Base-by-base conservation (phyloP, 441 rosid species). In the Rhodomyrtus psidioides region DNA sequence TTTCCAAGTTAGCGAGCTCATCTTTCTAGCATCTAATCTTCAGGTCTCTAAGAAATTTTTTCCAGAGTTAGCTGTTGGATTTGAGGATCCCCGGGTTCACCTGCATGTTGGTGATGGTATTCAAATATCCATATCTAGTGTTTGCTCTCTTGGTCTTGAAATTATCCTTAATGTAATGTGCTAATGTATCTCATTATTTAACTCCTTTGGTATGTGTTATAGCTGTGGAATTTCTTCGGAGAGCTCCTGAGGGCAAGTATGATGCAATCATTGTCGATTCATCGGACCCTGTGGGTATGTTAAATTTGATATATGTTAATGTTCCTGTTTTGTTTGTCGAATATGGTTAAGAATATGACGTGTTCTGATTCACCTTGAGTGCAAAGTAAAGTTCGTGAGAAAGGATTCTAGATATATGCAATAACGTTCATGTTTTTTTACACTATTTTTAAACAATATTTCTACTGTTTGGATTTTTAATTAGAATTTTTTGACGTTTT, bases 51-150 rank as follows among this genome's bases (percentile, higher is more conserved):
- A 91, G 91, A 92, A 92, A 89, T 94, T 87, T 88, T 97, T 97
- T 87, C 98, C 99, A 2, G 93, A 97, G 55, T 89, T 97, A 87
- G 91, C 96, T 26, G 88, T 94, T 91, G 99, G 99, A 88, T 97
- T 95, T 91, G 96, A 95, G 86, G 99, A 97, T 87, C 99, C 98
- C 88, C 99, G 97, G 85, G 99, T 97, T 74, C 88, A 82, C 16
- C 95, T 97, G 86, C 98, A 96, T 90, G 89, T 97, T 82, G 99
- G 98, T 89, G 99, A 97, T 92, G 99, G 99, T 96, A 93, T 88
- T 83, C 23, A 44, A 65, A 81, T 28, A 79, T 28, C 14, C 55
- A 54, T 85, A 27, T 84, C 28, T 59, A 79, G 58, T 82, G 44
- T 23, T 17, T 46, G 15, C 79, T 39, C 79, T 30, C n/a, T 21